Percentiles rank a stretch among this genome's conserved stretches.
Evolutionary conservation across 2,329 filamentous ascomycete genomes (phyloP).

Genomic region (Beauveria bassiana): DNA sequence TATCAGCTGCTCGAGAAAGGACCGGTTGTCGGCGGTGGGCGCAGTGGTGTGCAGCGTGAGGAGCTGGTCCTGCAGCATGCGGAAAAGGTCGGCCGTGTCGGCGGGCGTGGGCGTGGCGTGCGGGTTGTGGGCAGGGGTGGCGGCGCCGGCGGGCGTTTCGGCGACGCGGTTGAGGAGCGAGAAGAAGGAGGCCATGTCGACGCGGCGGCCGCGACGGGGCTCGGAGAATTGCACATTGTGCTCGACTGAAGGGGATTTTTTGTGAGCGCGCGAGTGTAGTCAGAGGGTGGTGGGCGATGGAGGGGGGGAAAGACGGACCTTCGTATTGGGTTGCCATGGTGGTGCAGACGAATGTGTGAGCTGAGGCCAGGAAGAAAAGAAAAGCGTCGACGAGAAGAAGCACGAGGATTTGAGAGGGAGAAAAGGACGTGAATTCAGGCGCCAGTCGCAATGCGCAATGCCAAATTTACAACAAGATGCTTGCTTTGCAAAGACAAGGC

Average conservation of each 20-base stretch:
- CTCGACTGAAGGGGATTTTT: slow-evolving; percentile 40
- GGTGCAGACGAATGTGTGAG: background rate
- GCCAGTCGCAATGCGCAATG: slow-evolving; percentile 7
- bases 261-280: background rate
- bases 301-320: slow-evolving; percentile 26
- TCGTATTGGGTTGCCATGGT: slow-evolving; percentile 51
- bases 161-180: slow-evolving; percentile 48
- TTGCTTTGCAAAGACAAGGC: background rate
- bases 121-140: slow-evolving; percentile 39
- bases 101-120: slow-evolving; percentile 53
- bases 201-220: slow-evolving; percentile 38
- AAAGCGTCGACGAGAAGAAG: background rate
- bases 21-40: slow-evolving; percentile 40
- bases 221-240: slow-evolving; percentile 49
- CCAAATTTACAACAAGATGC: background rate
- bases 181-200: slow-evolving; percentile 58
- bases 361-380: background rate
- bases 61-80: slow-evolving; percentile 52
- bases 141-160: slow-evolving; percentile 25
- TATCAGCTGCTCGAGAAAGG: slow-evolving; percentile 44
- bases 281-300: background rate
- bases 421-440: background rate
- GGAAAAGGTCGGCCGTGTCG: slow-evolving; percentile 49
- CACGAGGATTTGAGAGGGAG: background rate
- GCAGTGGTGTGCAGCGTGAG: slow-evolving; percentile 41